These are phyloP conservation scores for Brassica cretica DNA, from an alignment of 345 rosid species.

Conservation along the genomic window DNA sequence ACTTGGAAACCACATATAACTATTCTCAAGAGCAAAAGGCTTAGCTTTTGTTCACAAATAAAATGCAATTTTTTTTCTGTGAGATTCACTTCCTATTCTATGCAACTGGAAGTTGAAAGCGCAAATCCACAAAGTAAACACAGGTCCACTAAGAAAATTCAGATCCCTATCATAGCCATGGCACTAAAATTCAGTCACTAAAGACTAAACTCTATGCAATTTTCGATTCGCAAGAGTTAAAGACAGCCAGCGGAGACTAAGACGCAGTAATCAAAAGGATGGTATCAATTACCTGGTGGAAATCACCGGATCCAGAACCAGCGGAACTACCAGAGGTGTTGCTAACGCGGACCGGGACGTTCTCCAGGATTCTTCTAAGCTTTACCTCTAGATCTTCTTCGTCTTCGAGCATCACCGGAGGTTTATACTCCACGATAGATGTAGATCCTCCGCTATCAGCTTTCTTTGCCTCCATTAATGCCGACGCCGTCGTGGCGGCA, in stretches of 20 bases:
- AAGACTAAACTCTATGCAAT: too few relatives aligned
- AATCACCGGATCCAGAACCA: constrained; percentile 95
- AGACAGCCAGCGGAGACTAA: too few relatives aligned
- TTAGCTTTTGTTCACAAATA: background rate
- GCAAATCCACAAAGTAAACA: background rate
- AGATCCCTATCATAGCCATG: background rate
- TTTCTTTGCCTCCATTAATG: constrained; percentile 46
- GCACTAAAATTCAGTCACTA: background rate
- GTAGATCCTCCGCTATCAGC: constrained; percentile 45
- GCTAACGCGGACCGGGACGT: constrained; percentile 93
- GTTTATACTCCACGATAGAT: constrained; percentile 73
- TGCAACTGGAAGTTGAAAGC: background rate
- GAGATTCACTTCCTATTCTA: background rate
- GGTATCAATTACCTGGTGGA: constrained; percentile 68
- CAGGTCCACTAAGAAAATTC: background rate
- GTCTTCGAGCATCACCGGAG: constrained; percentile 73
- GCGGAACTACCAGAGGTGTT: constrained; percentile 98
- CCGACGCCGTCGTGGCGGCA: constrained; percentile 39
- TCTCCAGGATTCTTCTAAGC: constrained; percentile 88
- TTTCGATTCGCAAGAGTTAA: too few relatives aligned
- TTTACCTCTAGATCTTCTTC: constrained; percentile 91
- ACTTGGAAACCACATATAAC: background rate
- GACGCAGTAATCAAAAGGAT: background rate
- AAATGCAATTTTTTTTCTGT: background rate
- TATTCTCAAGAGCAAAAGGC: background rate